Base-by-base conservation (phyloP, 495 filamentous ascomycete genomes). In the Daldinia concentrica region DNA sequence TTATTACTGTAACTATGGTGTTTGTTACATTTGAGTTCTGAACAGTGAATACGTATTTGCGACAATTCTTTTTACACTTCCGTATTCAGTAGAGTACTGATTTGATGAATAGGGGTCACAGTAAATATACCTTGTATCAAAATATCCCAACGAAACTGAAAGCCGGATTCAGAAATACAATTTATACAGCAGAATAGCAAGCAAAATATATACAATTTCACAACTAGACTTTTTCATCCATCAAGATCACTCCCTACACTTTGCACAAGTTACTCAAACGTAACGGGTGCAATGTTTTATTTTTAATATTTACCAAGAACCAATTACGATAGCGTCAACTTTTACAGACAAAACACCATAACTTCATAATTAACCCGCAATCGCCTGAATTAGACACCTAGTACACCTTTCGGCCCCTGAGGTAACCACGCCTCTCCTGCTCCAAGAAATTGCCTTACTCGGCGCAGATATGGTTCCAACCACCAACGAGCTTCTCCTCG, bases 381-480 rank as follows among this genome's bases (percentile, higher is more conserved):
- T 2, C 8, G 5, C 24, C 6, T 9, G 32, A 9, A 36, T 12
- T 4, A 36, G 11, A 3, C 4, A 0, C 30, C 30, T 11, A 34
- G 0, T 11, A 32, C 9, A 0, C 32, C 32, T 12, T 12, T 12
- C 32, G 11, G 4, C 11, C 34, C 34, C 12, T 3, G 2, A 36
- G 12, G 34, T 14, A 36, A 22, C 15, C 15, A 27, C 36, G 3
- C 37, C n/a, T n/a, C 36, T 22, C 22, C 17, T 6, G 11, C 11
- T 1, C 32, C 32, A 7, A 14, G 17, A n/a, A 19, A 58, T 1
- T 24, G 45, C 22, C 41, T 5, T 59, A 17, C 29, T 50, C 24
- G 30, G 32, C 48, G 59, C 75, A 77, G 27, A 73, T 69, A 29
- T 69, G 64, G 27, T 77, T 77, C 75, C 75, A 77, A 29, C 69